These are phyloP conservation scores for Exophiala viscosa DNA, from an alignment of 2,329 filamentous ascomycete species.

Conservation along the genomic window DNA sequence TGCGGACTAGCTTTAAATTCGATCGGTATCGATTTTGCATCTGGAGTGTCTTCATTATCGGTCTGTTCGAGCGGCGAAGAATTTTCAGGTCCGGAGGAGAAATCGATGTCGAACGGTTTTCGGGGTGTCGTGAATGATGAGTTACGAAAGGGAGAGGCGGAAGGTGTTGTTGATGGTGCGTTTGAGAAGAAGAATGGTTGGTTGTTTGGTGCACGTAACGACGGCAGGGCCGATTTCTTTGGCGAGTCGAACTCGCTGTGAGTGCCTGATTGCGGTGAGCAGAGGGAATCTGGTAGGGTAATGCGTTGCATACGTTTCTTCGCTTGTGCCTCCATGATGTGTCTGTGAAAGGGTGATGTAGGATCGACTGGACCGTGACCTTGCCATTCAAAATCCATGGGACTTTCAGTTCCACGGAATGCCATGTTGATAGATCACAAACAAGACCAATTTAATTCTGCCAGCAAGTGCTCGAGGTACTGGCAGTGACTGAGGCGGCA, in stretches of 20 bases:
- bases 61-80: slow-evolving; percentile 44
- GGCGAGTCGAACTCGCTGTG: slow-evolving; percentile 45
- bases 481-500: neutral
- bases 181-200: slow-evolving; percentile 50
- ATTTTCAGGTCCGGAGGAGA: slow-evolving; percentile 47
- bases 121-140: slow-evolving; percentile 49
- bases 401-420: slow-evolving; percentile 39
- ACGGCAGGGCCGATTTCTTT: slow-evolving; percentile 46
- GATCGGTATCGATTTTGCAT: slow-evolving; percentile 32
- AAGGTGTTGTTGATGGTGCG: slow-evolving; percentile 31
- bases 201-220: slow-evolving; percentile 48
- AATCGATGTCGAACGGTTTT: slow-evolving; percentile 43
- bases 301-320: slow-evolving; percentile 41
- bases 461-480: neutral
- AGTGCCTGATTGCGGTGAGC: slow-evolving; percentile 32
- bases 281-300: neutral
- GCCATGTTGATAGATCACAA: slow-evolving; percentile 19
- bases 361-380: slow-evolving; percentile 42
- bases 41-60: slow-evolving; percentile 49
- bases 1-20: slow-evolving; percentile 23
- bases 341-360: slow-evolving; percentile 46
- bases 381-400: slow-evolving; percentile 52
- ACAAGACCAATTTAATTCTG: neutral
- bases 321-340: slow-evolving; percentile 39
- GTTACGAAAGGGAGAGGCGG: slow-evolving; percentile 37